phyloP scores from a whole-genome alignment of 495 filamentous ascomycete species.

The Usnea hakonensis region DNA sequence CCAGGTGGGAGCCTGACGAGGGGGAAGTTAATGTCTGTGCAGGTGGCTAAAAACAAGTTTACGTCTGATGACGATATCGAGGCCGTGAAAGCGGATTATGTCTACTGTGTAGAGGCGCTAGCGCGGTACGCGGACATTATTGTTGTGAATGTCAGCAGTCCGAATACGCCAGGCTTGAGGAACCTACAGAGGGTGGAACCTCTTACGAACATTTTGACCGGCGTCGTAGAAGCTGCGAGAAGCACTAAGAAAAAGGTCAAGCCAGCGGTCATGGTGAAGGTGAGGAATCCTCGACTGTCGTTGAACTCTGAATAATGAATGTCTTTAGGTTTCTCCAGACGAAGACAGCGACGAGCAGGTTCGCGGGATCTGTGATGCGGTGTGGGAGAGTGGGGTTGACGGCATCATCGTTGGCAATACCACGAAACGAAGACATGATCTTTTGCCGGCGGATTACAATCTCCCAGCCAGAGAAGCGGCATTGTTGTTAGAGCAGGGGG shows the following conservation, averaged over 20 bases:
- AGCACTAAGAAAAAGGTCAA: constrained; percentile 58
- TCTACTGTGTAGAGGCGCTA: constrained; percentile 72
- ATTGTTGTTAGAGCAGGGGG: constrained; percentile 67
- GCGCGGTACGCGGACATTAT: constrained; percentile 86
- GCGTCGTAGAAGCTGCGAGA: constrained; percentile 72
- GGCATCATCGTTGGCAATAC: constrained; percentile 98
- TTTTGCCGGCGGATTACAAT: constrained; percentile 55
- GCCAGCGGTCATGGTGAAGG: constrained; percentile 92
- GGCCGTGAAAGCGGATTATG: constrained; percentile 77
- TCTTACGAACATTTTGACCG: constrained; percentile 67
- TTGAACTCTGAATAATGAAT: no score
- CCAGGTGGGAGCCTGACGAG: constrained; percentile 65
- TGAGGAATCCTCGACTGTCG: no score
- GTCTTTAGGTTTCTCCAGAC: no score
- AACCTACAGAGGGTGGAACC: constrained; percentile 75
- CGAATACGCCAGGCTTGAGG: constrained; percentile 87
- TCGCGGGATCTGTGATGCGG: constrained; percentile 76
- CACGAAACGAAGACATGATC: constrained; percentile 67
- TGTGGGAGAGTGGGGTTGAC: constrained; percentile 77
- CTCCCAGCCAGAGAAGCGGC: constrained; percentile 59
- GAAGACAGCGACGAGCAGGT: constrained; percentile 79
- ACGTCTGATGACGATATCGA: constrained; percentile 78
- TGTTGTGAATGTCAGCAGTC: constrained; percentile 93
- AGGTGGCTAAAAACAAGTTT: constrained; percentile 92
- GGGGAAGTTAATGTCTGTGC: constrained; percentile 77